Evolutionary conservation across 257 asterid genomes (phyloP), one percentile per base, ranked within the genome.

Genomic region (Asclepias syriaca): DNA sequence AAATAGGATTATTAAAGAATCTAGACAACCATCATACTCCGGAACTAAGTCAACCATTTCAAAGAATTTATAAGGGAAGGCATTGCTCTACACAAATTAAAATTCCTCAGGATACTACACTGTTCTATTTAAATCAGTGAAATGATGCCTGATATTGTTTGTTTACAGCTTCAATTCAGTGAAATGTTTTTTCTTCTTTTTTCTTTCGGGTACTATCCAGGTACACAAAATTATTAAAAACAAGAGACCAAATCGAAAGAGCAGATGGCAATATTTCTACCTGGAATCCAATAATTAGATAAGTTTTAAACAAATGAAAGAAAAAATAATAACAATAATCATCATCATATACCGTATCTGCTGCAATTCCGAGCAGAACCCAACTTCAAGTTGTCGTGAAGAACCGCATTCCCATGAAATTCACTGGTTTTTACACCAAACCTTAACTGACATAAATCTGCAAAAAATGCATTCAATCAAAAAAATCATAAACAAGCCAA

Each of bases 351-450:
- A 86, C 96, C 96, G 63, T 57, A 59, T 39, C 78, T 83, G 72
- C 69, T 82, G 74, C 68, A 73, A n/a, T 63, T 58, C 56, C 78
- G 71, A 72, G 76, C 46, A 46, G 65, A 58, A 40, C 81, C 83
- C 70, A 79, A 65, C 68, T 79, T 84, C 45, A 73, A 69, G 46
- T 61, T 53, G 73, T 37, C 70, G 66, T 81, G 88, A 78, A 77
- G 75, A 74, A 90, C 24, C 1, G 90, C 69, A 71, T 76, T 82
- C 60, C 96, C 97, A 66, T 79, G 82, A 76, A 83, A 84, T 68
- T 85, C 91, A 51, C 88, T 81, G 48, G 85, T 76, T 76, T 80
- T 86, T 66, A 77, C 76, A 63, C 92, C 90, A 58, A 88, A 65
- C 94, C 27, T 49, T 18, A 40, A 22, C 43, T 75, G 81, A 74